These are phyloP conservation scores for Phytophthora aleatoria DNA, from an alignment of 352 stramenopile genomes.

Conservation along the genomic window DNA sequence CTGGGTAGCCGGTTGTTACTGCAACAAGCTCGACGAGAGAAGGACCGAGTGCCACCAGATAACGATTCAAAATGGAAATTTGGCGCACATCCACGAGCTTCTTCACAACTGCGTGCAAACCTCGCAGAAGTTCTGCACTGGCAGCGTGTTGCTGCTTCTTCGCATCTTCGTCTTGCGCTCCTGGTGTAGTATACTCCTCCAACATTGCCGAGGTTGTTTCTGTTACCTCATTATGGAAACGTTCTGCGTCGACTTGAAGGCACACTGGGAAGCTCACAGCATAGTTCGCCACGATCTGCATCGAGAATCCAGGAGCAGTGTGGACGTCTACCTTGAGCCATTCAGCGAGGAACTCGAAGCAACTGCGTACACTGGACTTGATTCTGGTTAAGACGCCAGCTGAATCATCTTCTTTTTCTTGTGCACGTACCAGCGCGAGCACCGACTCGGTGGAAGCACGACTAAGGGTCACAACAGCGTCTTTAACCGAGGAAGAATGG, in stretches of 20 bases:
- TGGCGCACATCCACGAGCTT: constrained; percentile 57
- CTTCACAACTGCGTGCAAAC: constrained; percentile 38
- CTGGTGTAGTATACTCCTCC: not conserved
- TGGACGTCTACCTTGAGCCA: constrained; percentile 51
- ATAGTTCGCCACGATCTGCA: constrained; percentile 51
- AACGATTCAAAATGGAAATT: constrained; percentile 40
- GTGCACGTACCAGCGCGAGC: constrained; percentile 44
- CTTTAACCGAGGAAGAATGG: constrained; percentile 30
- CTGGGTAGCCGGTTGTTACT: constrained; percentile 29
- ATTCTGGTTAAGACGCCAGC: constrained; percentile 19
- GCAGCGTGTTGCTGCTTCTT: constrained; percentile 30
- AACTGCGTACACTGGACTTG: constrained; percentile 31
- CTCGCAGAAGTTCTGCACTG: constrained; percentile 39
- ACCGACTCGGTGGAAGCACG: constrained; percentile 50
- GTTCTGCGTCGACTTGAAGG: constrained; percentile 30
- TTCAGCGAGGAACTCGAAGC: constrained; percentile 38
- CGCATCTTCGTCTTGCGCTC: constrained; percentile 10
- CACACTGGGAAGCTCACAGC: constrained; percentile 36
- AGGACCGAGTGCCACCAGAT: constrained; percentile 50
- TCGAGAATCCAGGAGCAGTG: constrained; percentile 38
- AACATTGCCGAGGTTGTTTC: constrained; percentile 29
- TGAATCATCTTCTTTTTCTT: constrained; percentile 14
- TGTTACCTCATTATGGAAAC: constrained; percentile 49
- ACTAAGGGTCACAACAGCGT: constrained; percentile 41
- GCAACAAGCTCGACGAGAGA: constrained; percentile 42